Conservation (phyloP, 306 rosid genomes). For the Crotalaria pallida region DNA sequence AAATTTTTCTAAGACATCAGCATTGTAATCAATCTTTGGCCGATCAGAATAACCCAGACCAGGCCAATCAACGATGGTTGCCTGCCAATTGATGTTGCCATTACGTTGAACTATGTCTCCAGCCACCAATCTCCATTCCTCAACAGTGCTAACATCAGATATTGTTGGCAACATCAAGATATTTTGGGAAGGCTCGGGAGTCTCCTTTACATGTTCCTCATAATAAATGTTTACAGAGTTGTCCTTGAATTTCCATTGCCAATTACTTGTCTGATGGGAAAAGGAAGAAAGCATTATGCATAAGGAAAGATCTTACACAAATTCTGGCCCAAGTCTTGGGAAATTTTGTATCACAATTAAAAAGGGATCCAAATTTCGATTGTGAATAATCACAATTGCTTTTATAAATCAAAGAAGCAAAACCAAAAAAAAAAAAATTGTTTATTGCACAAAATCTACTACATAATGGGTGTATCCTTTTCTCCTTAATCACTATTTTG, state of each 20-base stretch:
- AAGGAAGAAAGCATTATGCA: neutral
- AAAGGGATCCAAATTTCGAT: neutral
- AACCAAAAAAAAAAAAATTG: neutral
- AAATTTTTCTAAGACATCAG: conserved; percentile 77
- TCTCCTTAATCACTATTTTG: neutral
- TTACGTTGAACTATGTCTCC: conserved; percentile 58
- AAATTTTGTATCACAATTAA: neutral
- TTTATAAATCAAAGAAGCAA: neutral
- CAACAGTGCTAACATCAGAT: conserved; percentile 95
- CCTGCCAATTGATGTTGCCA: conserved; percentile 60
- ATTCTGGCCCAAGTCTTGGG: neutral
- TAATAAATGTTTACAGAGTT: conserved; percentile 63
- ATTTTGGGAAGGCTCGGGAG: conserved; percentile 50
- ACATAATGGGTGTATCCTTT: neutral
- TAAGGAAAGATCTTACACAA: neutral
- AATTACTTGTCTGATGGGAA: conserved; percentile 56
- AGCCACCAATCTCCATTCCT: conserved; percentile 93
- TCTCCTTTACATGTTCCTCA: conserved; percentile 70
- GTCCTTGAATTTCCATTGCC: conserved; percentile 92
- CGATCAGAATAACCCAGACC: conserved; percentile 92
- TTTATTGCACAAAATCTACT: neutral
- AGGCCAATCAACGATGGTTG: conserved; percentile 96
- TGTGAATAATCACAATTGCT: neutral
- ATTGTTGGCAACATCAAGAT: conserved; percentile 87
- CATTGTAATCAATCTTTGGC: conserved; percentile 82